Evolutionary conservation across 2,329 filamentous ascomycete species (phyloP), one percentile per base, ranked within the genome.

Genomic region (Pyrenochaeta sp.): DNA sequence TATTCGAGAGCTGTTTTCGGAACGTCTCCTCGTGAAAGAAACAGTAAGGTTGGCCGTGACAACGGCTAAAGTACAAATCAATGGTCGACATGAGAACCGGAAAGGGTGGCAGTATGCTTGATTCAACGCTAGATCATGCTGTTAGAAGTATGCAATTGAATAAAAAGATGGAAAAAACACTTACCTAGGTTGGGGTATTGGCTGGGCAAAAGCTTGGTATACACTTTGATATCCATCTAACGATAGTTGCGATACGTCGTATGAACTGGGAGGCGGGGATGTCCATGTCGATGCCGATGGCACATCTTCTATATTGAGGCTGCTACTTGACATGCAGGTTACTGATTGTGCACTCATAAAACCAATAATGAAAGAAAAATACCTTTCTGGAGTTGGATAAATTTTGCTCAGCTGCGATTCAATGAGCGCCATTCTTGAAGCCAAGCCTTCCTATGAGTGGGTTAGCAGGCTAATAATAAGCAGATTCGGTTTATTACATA

Each of bases 21-120:
- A 46, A 46, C 3, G 36, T 41, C 15, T 29, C 20, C 27, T 41
- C 29, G n/a, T 46, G 36, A 24, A 46, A 46, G 18, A 46, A 46
- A 31, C 42, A 46, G 19, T 46, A 46, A 17, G 42, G 42, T 17
- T 46, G 42, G 10, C 20, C 29, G 20, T 46, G 42, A 18, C 15
- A 41, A 19, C 7, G 17, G 4, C 35, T 20, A 19, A 46, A 46
- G 15, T 41, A 46, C 7, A 41, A 17, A 31, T 46, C 36, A 2
- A 46, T 19, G 4, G 30, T 35, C 11, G 35, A 20, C 3, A 31
- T 17, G 13, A 40, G 23, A 34, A 46, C 29, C 5, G 26, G 7
- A 11, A 11, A 6, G 10, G 32, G 31, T 14, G 32, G 35, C 7
- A 37, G 35, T 10, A 28, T 37, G 11, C 21, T 26, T 27, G 35